Evolutionary conservation across 2,329 filamentous ascomycete genomes (phyloP).

Genomic region (Neonectria hederae): DNA sequence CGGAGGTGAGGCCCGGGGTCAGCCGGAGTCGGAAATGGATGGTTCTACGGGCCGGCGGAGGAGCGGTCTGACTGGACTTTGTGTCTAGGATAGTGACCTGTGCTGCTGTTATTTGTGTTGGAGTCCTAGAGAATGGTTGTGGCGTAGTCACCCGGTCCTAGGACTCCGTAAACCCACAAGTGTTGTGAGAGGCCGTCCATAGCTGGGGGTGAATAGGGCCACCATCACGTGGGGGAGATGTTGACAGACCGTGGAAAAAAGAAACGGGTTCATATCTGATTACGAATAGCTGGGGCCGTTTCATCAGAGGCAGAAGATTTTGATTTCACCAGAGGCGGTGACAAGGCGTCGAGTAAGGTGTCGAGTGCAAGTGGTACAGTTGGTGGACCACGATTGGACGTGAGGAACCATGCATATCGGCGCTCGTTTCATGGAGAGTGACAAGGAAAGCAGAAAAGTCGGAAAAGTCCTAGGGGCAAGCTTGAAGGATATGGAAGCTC

Average conservation of each 20-base stretch:
- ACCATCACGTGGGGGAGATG: not conserved
- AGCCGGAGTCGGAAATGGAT: slow-evolving; percentile 11
- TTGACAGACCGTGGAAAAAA: not conserved
- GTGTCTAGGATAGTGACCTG: not conserved
- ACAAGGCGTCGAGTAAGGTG: slow-evolving; percentile 8
- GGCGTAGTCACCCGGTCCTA: slow-evolving; percentile 6
- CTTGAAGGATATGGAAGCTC: not conserved
- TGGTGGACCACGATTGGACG: slow-evolving; percentile 5
- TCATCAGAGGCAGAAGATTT: slow-evolving; percentile 1
- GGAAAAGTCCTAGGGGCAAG: slow-evolving; percentile 21
- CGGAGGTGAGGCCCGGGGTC: not conserved
- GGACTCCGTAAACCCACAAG: not conserved
- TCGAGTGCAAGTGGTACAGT: slow-evolving; percentile 16
- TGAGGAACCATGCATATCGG: slow-evolving; percentile 16
- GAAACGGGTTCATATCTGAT: not conserved
- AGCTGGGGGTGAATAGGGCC: not conserved
- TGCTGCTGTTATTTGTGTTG: slow-evolving; percentile 9
- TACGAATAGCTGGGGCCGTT: not conserved
- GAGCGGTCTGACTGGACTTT: slow-evolving; percentile 14
- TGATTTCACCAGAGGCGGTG: slow-evolving; percentile 4
- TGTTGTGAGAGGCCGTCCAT: not conserved
- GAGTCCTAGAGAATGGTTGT: slow-evolving; percentile 3
- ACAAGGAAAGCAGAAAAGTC: slow-evolving; percentile 16
- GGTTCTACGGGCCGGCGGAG: slow-evolving; percentile 9
- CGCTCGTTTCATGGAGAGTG: slow-evolving; percentile 23